These are phyloP conservation scores for Trichomonas gallinae DNA, from an alignment of 208 protist genomes.

Conservation along the genomic window DNA sequence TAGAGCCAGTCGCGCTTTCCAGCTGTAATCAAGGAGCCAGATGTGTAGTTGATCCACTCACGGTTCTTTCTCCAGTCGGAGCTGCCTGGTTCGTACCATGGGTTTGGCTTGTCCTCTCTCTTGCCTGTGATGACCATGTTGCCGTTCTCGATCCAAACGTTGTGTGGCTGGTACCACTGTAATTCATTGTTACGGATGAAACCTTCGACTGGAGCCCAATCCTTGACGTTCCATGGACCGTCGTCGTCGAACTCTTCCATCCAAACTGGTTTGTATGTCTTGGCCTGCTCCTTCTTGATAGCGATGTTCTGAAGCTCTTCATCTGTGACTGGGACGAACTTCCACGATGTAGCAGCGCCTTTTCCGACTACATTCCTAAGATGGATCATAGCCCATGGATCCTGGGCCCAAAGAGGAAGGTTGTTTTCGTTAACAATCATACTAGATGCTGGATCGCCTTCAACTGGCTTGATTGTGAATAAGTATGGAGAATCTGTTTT, in stretches of 20 bases:
- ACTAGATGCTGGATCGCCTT: too few species aligned
- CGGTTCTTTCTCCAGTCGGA: background rate
- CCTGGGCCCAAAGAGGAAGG: too few species aligned
- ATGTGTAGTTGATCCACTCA: constrained; percentile 15
- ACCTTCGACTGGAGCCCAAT: background rate
- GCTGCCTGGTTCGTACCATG: background rate
- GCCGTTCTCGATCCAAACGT: background rate
- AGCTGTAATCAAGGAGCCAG: background rate
- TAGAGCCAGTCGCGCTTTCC: background rate
- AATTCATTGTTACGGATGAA: background rate
- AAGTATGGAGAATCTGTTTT: too few species aligned
- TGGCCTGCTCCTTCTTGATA: background rate
- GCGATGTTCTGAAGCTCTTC: background rate
- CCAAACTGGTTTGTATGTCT: background rate
- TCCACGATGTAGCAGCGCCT: background rate
- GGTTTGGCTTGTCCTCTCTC: background rate
- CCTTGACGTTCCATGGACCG: background rate
- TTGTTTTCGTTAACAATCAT: too few species aligned
- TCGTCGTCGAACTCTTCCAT: background rate
- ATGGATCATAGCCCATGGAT: too few species aligned
- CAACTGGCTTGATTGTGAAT: too few species aligned
- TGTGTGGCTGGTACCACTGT: background rate
- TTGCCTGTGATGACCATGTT: background rate
- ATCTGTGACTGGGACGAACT: background rate
- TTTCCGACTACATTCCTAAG: background rate